phyloP scores from a whole-genome alignment of 225 moss, liverwort and hornwort species.

The Ulota crispa region DNA sequence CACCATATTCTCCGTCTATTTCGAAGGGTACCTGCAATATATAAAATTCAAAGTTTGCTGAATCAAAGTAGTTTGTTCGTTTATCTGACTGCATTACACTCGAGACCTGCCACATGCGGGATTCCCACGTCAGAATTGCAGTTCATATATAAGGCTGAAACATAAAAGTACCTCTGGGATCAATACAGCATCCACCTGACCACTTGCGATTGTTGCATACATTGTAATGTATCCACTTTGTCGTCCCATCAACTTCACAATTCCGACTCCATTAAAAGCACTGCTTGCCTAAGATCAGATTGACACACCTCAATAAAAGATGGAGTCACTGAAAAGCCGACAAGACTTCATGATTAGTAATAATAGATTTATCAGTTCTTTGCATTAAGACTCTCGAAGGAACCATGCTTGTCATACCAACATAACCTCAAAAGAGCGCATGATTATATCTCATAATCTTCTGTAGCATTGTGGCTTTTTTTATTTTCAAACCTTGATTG shows the following conservation, averaged over 20 bases:
- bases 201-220: slow-evolving; percentile 96
- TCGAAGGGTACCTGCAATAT: slow-evolving; percentile 62
- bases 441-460: not conserved
- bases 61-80: not conserved
- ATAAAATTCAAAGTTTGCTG: not conserved
- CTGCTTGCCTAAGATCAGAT: slow-evolving; percentile 74
- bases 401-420: not conserved
- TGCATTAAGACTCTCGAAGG: rapidly evolving
- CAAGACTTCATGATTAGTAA: not conserved
- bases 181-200: slow-evolving; percentile 83
- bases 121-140: not conserved
- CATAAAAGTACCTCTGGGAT: slow-evolving; percentile 69
- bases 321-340: not conserved
- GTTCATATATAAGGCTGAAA: not conserved
- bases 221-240: slow-evolving; percentile 96
- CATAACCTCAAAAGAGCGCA: not conserved
- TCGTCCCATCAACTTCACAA: slow-evolving; percentile 92
- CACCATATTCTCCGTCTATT: slow-evolving; percentile 73
- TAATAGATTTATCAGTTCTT: not conserved
- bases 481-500: not conserved
- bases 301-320: not conserved
- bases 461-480: not conserved
- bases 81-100: not conserved
- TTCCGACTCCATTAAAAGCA: slow-evolving; percentile 85
- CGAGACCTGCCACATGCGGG: rapidly evolving